These are phyloP conservation scores for Ustilago shanxiensis DNA, from an alignment of 1,284 basidiomycete genomes.

Conservation along the genomic window DNA sequence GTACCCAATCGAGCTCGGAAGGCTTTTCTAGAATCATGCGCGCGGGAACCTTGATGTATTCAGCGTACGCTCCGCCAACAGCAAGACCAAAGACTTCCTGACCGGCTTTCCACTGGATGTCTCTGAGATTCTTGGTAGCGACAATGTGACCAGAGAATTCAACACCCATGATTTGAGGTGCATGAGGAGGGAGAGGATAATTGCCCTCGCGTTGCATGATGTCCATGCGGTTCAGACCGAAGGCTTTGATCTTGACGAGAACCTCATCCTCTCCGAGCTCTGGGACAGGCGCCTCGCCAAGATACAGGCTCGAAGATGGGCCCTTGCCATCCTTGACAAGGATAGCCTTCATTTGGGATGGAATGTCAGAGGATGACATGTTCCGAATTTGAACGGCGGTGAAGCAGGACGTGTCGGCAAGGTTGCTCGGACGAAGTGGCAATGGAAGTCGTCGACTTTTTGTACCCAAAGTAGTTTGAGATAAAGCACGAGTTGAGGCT, in stretches of 20 bases:
- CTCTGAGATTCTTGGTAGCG: slow-evolving; percentile 72
- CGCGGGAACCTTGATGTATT: slow-evolving; percentile 81
- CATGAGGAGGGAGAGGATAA: slow-evolving; percentile 80
- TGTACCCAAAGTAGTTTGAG: slow-evolving; percentile 1
- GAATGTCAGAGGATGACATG: slow-evolving; percentile 40
- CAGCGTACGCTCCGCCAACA: slow-evolving; percentile 83
- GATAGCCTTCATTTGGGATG: slow-evolving; percentile 80
- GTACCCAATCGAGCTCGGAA: slow-evolving; percentile 79
- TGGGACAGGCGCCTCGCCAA: slow-evolving; percentile 79
- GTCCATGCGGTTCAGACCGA: slow-evolving; percentile 69
- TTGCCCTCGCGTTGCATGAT: slow-evolving; percentile 67
- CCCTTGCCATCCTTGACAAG: slow-evolving; percentile 84
- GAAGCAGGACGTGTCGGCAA: not conserved
- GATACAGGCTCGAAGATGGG: slow-evolving; percentile 81
- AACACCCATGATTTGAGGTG: slow-evolving; percentile 85
- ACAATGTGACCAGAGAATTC: slow-evolving; percentile 78
- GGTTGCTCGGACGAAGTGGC: not conserved
- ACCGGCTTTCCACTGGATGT: slow-evolving; percentile 74
- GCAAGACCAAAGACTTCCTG: slow-evolving; percentile 90
- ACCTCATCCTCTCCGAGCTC: slow-evolving; percentile 75
- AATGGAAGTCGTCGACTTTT: not conserved
- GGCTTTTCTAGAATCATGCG: slow-evolving; percentile 84
- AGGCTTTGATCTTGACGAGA: slow-evolving; percentile 74
- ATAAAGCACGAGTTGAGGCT: slow-evolving; percentile 7
- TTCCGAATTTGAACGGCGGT: slow-evolving; percentile 8